Percentiles rank a stretch among this genome's conserved stretches.
Evolutionary conservation across 2,329 filamentous ascomycete species (phyloP).

Genomic region (Blumeriella jaapii): DNA sequence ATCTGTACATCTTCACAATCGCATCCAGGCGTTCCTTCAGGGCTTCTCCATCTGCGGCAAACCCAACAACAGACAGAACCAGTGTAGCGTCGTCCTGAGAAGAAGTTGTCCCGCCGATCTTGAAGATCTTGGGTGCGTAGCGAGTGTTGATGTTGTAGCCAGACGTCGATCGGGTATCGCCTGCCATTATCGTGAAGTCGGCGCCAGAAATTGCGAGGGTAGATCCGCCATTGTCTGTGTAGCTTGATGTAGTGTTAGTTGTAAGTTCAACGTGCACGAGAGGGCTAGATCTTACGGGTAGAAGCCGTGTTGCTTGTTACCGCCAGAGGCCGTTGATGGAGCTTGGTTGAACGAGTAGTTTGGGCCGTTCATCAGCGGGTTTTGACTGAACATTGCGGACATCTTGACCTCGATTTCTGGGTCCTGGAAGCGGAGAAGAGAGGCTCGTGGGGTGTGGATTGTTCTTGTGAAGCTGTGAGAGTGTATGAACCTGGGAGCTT

Average conservation of each 20-base stretch:
- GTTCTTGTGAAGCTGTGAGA: constrained; percentile 2
- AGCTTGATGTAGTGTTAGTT: constrained; percentile 40
- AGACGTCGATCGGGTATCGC: constrained; percentile 89
- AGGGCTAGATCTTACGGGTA: constrained; percentile 60
- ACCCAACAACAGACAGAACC: constrained; percentile 87
- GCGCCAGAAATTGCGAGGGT: constrained; percentile 89
- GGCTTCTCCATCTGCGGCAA: constrained; percentile 87
- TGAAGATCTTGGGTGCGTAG: constrained; percentile 91
- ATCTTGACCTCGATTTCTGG: constrained; percentile 31
- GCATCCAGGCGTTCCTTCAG: constrained; percentile 89
- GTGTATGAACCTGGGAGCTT: neutral
- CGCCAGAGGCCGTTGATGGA: constrained; percentile 41
- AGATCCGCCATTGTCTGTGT: constrained; percentile 95
- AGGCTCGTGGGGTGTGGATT: neutral
- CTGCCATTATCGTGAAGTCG: constrained; percentile 92
- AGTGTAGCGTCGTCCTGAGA: constrained; percentile 78
- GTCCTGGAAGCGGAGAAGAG: constrained; percentile 3
- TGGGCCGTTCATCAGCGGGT: constrained; percentile 55
- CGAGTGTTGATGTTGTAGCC: constrained; percentile 99
- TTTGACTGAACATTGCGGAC: constrained; percentile 59
- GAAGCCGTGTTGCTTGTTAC: constrained; percentile 66
- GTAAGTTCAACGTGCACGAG: neutral
- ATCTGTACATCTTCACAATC: constrained; percentile 97
- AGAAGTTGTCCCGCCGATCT: constrained; percentile 82
- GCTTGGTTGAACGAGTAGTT: constrained; percentile 57